Percentiles rank a stretch among this genome's conserved stretches.
Evolutionary conservation across 768 basidiomycete species (phyloP).

Genomic region (Boletus reticulatus): DNA sequence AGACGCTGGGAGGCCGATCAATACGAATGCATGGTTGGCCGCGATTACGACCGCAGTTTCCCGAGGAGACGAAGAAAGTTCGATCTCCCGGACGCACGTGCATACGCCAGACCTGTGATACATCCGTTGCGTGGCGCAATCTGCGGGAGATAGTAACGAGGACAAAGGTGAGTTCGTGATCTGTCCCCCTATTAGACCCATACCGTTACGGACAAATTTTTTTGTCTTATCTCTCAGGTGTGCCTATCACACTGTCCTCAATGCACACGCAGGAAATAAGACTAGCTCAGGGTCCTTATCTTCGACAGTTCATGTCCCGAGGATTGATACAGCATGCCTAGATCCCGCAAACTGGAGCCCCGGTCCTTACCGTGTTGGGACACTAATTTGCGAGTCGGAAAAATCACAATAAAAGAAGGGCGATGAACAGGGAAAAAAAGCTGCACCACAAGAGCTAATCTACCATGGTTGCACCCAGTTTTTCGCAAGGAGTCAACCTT

Average conservation of each 20-base stretch:
- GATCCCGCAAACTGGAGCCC: background rate
- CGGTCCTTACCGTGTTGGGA: background rate
- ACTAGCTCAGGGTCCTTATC: conserved; percentile 39
- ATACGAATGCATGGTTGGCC: too few relatives aligned
- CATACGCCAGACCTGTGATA: too few relatives aligned
- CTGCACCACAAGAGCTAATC: background rate
- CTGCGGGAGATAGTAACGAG: too few relatives aligned
- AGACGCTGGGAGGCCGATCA: too few relatives aligned
- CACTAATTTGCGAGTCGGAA: background rate
- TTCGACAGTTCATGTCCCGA: background rate
- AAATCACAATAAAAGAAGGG: background rate
- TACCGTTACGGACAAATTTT: background rate
- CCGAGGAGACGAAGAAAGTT: too few relatives aligned
- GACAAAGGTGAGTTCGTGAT: too few relatives aligned
- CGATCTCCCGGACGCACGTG: too few relatives aligned
- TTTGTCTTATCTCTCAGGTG: background rate
- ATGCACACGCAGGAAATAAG: background rate
- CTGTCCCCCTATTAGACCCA: too few relatives aligned
- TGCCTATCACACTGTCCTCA: background rate
- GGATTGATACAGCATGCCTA: background rate
- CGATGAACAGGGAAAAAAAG: background rate
- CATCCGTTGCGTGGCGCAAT: too few relatives aligned
- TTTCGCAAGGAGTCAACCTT: conserved; percentile 4
- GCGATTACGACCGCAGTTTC: too few relatives aligned
- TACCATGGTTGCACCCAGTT: conserved; percentile 4